phyloP scores from a whole-genome alignment of 2,329 filamentous ascomycete genomes.

The Aspergillus pseudoglaucus region DNA sequence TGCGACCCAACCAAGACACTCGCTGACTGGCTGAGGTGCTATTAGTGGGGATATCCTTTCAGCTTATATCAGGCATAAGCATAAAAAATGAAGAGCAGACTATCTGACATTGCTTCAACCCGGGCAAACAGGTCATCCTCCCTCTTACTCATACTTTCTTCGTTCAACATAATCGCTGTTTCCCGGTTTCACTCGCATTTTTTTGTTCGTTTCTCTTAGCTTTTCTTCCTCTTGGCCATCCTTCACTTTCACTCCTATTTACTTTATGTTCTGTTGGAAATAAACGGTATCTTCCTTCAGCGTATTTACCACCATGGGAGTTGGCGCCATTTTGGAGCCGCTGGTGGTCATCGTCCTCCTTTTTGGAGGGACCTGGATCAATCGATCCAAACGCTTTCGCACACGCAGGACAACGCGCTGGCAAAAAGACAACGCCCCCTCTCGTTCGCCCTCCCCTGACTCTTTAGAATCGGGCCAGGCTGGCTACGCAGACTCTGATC shows the following conservation, averaged over 20 bases:
- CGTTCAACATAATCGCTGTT: too few relatives aligned
- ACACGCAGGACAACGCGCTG: conserved; percentile 10
- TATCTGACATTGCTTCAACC: too few relatives aligned
- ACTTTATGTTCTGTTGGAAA: too few relatives aligned
- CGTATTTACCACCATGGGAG: conserved; percentile 39
- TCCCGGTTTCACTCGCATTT: background rate
- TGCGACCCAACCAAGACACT: too few relatives aligned
- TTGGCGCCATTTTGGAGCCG: conserved; percentile 56
- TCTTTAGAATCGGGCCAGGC: conserved; percentile 36
- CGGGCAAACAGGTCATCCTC: too few relatives aligned
- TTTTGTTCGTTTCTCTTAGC: background rate
- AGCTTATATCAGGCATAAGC: too few relatives aligned
- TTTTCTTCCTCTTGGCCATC: background rate
- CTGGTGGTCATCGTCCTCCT: conserved; percentile 55
- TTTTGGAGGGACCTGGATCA: conserved; percentile 57
- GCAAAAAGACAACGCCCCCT: conserved; percentile 13
- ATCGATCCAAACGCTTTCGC: conserved; percentile 41
- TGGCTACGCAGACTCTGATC: conserved; percentile 17
- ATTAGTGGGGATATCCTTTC: too few relatives aligned
- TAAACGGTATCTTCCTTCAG: too few relatives aligned
- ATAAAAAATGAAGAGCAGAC: too few relatives aligned
- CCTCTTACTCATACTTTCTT: too few relatives aligned
- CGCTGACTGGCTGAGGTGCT: too few relatives aligned
- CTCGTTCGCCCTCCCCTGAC: conserved; percentile 28
- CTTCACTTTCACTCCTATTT: too few relatives aligned